A percentile compares a stretch with the other conserved stretches of the same genome.
These are phyloP conservation scores for Fusarium citri DNA, from an alignment of 2,329 filamentous ascomycete genomes.

Conservation along the genomic window DNA sequence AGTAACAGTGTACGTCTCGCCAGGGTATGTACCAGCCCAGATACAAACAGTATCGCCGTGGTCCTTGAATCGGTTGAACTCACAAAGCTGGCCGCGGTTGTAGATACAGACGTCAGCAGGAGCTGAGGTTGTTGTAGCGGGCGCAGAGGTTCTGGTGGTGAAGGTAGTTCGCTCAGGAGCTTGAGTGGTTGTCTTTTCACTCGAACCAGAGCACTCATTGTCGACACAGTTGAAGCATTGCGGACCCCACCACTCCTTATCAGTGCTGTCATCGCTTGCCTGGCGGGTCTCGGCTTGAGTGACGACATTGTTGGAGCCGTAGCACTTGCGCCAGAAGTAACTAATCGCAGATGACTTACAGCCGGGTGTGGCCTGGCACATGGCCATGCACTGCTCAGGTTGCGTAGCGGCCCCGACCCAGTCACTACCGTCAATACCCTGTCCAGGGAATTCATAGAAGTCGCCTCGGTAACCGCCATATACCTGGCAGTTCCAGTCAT, in stretches of 20 bases:
- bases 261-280: neutral
- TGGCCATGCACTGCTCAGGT: neutral
- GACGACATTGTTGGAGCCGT: neutral
- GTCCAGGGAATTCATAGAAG: neutral
- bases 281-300: neutral
- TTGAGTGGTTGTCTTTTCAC: neutral
- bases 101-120: neutral
- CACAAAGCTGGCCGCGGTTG: conserved; percentile 9
- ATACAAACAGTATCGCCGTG: conserved; percentile 9
- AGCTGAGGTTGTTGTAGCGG: neutral
- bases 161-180: neutral
- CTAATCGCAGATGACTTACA: neutral
- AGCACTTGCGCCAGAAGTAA: neutral
- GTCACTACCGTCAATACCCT: neutral
- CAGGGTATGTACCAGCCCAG: conserved; percentile 1
- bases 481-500: neutral
- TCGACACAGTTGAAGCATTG: neutral
- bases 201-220: neutral
- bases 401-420: neutral
- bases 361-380: neutral
- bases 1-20: neutral
- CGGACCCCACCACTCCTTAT: neutral
- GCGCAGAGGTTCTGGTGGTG: neutral
- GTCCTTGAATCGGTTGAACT: conserved; percentile 14
- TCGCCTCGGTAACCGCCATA: neutral